phyloP scores from a whole-genome alignment of 148 eudicot genomes.

The Salicornia ramosissima region DNA sequence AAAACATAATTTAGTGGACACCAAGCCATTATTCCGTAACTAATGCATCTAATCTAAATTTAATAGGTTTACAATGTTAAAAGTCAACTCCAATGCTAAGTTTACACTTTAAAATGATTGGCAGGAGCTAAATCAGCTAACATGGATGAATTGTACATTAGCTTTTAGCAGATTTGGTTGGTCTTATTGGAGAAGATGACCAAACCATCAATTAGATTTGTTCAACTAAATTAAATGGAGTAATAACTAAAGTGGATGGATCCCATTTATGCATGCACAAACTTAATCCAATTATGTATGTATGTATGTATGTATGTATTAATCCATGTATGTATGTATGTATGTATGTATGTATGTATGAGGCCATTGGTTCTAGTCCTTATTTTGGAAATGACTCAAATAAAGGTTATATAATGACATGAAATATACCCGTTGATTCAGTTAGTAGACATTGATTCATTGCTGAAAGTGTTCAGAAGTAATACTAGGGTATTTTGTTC shows the following conservation, averaged over 20 bases:
- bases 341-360: too few relatives aligned
- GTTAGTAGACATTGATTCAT: too few relatives aligned
- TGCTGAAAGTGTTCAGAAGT: too few relatives aligned
- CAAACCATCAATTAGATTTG: slow-evolving; percentile 9
- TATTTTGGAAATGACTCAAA: too few relatives aligned
- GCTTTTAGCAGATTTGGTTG: slow-evolving; percentile 8
- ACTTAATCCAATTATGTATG: not conserved
- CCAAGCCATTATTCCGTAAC: not conserved
- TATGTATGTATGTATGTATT: not conserved
- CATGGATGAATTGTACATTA: not conserved
- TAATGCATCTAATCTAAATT: not conserved
- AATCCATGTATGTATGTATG: not conserved
- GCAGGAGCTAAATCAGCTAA: not conserved
- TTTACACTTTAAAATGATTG: not conserved
- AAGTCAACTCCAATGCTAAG: slow-evolving; percentile 19
- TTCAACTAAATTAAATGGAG: not conserved
- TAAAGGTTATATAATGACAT: too few relatives aligned
- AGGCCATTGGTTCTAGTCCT: too few relatives aligned
- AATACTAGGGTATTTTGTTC: too few relatives aligned
- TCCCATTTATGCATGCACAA: not conserved
- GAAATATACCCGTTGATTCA: too few relatives aligned
- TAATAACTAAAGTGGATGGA: slow-evolving; percentile 1
- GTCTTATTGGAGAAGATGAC: slow-evolving; percentile 21
- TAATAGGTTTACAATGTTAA: not conserved
- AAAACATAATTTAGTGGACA: slow-evolving; percentile 11